A percentile compares a stretch with the other conserved stretches of the same genome.
These are phyloP conservation scores for Dictyostelium purpureum DNA, from an alignment of 78 protist species.

Conservation along the genomic window DNA sequence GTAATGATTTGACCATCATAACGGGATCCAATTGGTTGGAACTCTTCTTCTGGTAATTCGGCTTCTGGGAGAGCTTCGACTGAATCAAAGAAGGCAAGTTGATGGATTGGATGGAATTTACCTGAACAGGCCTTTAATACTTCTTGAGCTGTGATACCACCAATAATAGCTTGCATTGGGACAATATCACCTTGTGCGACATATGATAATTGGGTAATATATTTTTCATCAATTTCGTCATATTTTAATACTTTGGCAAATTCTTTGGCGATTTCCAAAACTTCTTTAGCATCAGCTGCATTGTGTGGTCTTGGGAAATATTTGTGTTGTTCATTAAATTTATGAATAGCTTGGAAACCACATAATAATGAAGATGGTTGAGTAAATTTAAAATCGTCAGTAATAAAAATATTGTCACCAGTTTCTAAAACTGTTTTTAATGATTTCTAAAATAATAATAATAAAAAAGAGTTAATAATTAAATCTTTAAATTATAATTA, in stretches of 20 bases:
- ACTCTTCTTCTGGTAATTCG: slow-evolving; percentile 25
- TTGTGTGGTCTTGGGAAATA: slow-evolving; percentile 66
- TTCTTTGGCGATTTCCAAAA: slow-evolving; percentile 58
- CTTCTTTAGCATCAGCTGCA: slow-evolving; percentile 51
- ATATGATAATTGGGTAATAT: slow-evolving; percentile 59
- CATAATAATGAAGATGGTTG: slow-evolving; percentile 23
- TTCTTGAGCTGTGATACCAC: slow-evolving; percentile 95
- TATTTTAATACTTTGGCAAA: not conserved
- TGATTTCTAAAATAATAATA: slow-evolving; percentile 33
- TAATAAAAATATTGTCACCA: slow-evolving; percentile 75
- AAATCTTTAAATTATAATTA: not conserved
- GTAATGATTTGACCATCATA: slow-evolving; percentile 95
- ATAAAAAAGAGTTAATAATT: not conserved
- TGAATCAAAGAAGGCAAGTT: slow-evolving; percentile 91
- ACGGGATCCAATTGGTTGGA: slow-evolving; percentile 81
- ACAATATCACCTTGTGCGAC: slow-evolving; percentile 81
- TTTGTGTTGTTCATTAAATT: slow-evolving; percentile 12
- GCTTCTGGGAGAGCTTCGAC: slow-evolving; percentile 88
- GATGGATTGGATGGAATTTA: slow-evolving; percentile 95
- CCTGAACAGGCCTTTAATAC: slow-evolving; percentile 97
- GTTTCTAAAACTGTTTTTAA: slow-evolving; percentile 47
- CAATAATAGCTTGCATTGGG: slow-evolving; percentile 90
- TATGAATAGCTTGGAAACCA: slow-evolving; percentile 71
- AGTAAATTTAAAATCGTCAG: slow-evolving; percentile 90
- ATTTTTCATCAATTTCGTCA: slow-evolving; percentile 77